These are phyloP conservation scores for Syncephalastrum contaminatum DNA, from an alignment of 371 early-diverging fungal genomes.

Conservation along the genomic window DNA sequence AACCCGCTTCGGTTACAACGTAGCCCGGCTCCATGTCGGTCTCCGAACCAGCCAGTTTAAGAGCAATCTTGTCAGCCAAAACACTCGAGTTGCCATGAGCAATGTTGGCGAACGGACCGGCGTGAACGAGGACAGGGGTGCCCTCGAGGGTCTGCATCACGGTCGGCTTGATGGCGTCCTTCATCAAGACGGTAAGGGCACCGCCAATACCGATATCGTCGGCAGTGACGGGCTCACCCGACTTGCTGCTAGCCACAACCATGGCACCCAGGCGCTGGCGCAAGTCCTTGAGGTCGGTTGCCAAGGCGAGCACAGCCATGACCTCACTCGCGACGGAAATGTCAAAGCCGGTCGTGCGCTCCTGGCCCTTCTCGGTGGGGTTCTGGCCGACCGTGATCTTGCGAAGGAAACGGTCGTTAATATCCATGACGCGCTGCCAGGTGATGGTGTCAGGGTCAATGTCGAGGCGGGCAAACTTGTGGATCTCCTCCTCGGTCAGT, in stretches of 20 bases:
- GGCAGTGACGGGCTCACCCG: slow-evolving; percentile 86
- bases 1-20: slow-evolving; percentile 96
- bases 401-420: slow-evolving; percentile 94
- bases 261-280: slow-evolving; percentile 89
- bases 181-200: slow-evolving; percentile 95
- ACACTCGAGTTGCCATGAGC: slow-evolving; percentile 96
- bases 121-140: slow-evolving; percentile 97
- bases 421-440: slow-evolving; percentile 95
- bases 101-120: slow-evolving; percentile 98
- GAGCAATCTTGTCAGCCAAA: slow-evolving; percentile 91
- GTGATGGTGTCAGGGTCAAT: slow-evolving; percentile 91
- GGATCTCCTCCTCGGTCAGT: slow-evolving; percentile 78
- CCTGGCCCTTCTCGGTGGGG: slow-evolving; percentile 82
- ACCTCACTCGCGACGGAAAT: slow-evolving; percentile 97
- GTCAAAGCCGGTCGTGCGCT: slow-evolving; percentile 91
- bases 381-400: slow-evolving; percentile 87
- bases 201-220: slow-evolving; percentile 96
- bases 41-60: slow-evolving; percentile 84
- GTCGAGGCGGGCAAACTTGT: slow-evolving; percentile 84
- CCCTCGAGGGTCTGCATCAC: slow-evolving; percentile 98
- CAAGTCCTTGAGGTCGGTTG: slow-evolving; percentile 89
- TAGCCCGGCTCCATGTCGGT: slow-evolving; percentile 74
- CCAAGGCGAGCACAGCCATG: slow-evolving; percentile 95
- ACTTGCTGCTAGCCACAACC: slow-evolving; percentile 87
- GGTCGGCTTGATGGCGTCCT: slow-evolving; percentile 97